Base-by-base conservation (phyloP, 768 basidiomycete species). In the Termitomyces sp. region DNA sequence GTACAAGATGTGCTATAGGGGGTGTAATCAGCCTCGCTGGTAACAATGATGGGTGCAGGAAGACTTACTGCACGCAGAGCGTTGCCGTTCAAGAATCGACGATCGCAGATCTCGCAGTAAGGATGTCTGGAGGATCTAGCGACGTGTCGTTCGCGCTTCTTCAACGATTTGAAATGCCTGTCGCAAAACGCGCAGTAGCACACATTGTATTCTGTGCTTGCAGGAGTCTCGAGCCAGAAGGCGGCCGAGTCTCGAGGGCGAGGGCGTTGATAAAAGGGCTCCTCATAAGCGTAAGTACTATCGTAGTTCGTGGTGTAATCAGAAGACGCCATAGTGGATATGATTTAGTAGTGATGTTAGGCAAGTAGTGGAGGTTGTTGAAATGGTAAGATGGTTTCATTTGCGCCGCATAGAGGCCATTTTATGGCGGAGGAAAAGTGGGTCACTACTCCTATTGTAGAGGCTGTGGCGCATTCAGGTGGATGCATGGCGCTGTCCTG, bases 171-270 rank as follows among this genome's bases (percentile, higher is more conserved):
- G 5, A 54, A 59, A 1, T 32, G 14, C 8, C 14, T 47, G n/a
- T 59, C 58, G 36, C 58, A 59, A 18, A 59, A 26, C 4, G 58
- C 58, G 23, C 58, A 59, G 20, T 59, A 59, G 47, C 58, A 59
- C 13, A 4, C 14, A 7, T 56, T 47, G 23, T 47, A 56, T 20
- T 56, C 55, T 18, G 0, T 46, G 12, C 33, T 43, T 3, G 36
- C 46, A 18, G 13, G 38, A 13, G 18, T n/a, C 16, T 58, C 23
- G 16, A 41, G 41, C 43, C 52, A 54, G 44, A 26, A 35, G 5
- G 50, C 51, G 20, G 30, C 0, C 8, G 40, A 41, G 6, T 41
- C 28, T 9, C 40, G 38, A 20, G 23, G 51, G 9, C 38, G 52
- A 3, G 41, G 10, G 30, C 26, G 26, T 6, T 41, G 14, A n/a